A percentile compares a stretch with the other conserved stretches of the same genome.
Evolutionary conservation across 2,329 filamentous ascomycete species (phyloP).

Genomic region (Apiospora saccharicola): DNA sequence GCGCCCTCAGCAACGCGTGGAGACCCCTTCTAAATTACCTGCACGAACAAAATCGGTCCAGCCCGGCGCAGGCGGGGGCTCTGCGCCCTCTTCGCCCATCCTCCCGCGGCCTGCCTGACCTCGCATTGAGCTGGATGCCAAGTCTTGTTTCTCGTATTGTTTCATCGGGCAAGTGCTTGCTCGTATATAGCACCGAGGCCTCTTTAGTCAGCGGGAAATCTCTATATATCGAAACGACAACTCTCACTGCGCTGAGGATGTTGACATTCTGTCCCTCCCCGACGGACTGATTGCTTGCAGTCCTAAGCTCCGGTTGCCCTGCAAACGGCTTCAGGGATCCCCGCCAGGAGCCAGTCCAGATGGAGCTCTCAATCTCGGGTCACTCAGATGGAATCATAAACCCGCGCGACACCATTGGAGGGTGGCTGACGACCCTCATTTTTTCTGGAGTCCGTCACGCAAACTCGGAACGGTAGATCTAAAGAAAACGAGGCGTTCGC

Average conservation of each 20-base stretch:
- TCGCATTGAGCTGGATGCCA: background rate
- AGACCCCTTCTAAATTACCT: background rate
- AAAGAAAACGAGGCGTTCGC: conserved; percentile 4
- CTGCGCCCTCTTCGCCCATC: background rate
- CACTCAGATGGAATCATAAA: conserved; percentile 4
- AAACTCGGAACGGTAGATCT: conserved; percentile 9
- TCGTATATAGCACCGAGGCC: background rate
- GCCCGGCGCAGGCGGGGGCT: background rate
- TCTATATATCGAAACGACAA: background rate
- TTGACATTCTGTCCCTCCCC: conserved; percentile 1
- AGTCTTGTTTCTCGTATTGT: background rate
- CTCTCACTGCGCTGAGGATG: background rate
- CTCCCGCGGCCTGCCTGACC: background rate
- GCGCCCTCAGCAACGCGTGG: conserved; percentile 24
- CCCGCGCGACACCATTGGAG: background rate
- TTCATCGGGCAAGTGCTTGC: background rate
- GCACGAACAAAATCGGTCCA: background rate
- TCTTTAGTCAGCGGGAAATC: background rate
- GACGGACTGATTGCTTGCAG: background rate
- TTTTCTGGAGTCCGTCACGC: conserved; percentile 5
- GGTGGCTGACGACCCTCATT: conserved; percentile 15
- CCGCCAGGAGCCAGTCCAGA: conserved; percentile 11
- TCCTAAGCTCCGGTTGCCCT: conserved; percentile 11
- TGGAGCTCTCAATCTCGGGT: conserved; percentile 19
- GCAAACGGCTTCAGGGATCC: background rate